Base-by-base conservation (phyloP, 768 basidiomycete species). In the Polyporus arcularius region DNA sequence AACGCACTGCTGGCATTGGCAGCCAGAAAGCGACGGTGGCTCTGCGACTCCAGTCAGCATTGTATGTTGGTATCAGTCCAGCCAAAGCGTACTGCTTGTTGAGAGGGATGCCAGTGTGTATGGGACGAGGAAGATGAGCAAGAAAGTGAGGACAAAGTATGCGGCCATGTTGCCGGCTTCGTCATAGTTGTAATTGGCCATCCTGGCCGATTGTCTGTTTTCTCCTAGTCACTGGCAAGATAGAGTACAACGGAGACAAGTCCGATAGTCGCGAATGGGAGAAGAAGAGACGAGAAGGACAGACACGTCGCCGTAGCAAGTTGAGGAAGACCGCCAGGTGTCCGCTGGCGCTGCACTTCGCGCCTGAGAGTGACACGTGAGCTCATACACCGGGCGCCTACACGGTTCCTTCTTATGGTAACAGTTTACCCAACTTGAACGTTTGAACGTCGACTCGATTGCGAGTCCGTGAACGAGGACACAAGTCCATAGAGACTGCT, bases 71-170 rank as follows among this genome's bases (percentile, higher is more conserved):
- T 59, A 21, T 47, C 26, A 14, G 28, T 30, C 30, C 21, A 42
- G 40, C 16, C 16, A 30, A 31, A 15, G 78, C 85, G 63, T 58
- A 85, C 86, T 81, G 62, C 78, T 69, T n/a, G 74, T 71, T 0
- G 79, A 72, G 21, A 84, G 67, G 18, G 82, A 71, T 0, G 86
- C 74, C 47, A 90, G 61, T 1, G 94, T 90, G 62, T 90, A 73
- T 0, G 96, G 96, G 39, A 93, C 73, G 60, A 98, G 85, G 46
- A 94, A 69, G 66, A 98, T 81, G 57, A 87, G 85, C 65, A 98
- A 87, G 72, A 97, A 88, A 8, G 94, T 93, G 57, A 98, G 85
- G 61, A 94, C 75, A 75, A 98, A 98, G 78, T 95, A 98, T 40
- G 86, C 82, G 68, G 91, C 90, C 89, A 94, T 89, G 64, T 85